Evolutionary conservation across 2,329 filamentous ascomycete species (phyloP), one percentile per base, ranked within the genome.

Genomic region (Blastomyces percursus): DNA sequence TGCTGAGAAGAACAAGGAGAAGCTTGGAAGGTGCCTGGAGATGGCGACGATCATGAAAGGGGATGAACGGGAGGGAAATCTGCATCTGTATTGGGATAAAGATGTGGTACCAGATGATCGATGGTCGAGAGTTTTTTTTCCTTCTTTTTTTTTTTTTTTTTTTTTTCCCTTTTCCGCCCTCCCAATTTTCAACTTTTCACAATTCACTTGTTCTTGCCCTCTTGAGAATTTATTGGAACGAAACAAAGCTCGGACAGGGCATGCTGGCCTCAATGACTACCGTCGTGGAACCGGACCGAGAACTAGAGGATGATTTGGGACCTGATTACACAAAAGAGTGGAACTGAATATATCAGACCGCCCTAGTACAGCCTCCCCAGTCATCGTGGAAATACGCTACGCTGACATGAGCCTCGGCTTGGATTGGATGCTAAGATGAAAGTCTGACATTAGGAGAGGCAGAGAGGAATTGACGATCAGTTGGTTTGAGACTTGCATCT

Each of bases 301-400:
- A 44, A 19, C 35, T 56, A 8, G 19, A 16, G 54, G 54, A 24
- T n/a, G 54, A 35, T 61, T 42, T 32, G 50, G 60, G 35, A 32
- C 24, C 42, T 27, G 60, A 61, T 61, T 61, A 61, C 60, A 56
- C 60, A 61, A 56, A 35, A n/a, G 21, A 38, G 50, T 61, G 38
- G 59, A 55, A 51, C 38, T 30, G 14, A 35, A 27, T 9, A 61
- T 56, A 42, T 38, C 54, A 24, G 19, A 24, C 40, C 6, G 12
- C 35, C 5, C 11, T n/a, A 11, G 30, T 56, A 3, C 51, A 35
- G 32, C 19, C 48, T n/a, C 16, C 19, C n/a, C 32, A 19, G 21
- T 21, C 11, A 40, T 56, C 32, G 12, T 21, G 54, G n/a, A n/a
- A 38, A 38, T 56, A n/a, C 32, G 32, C 32, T 35, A 35, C 54